Conservation (phyloP, 2,329 filamentous ascomycete genomes). For the Orbilia blumenaviensis region DNA sequence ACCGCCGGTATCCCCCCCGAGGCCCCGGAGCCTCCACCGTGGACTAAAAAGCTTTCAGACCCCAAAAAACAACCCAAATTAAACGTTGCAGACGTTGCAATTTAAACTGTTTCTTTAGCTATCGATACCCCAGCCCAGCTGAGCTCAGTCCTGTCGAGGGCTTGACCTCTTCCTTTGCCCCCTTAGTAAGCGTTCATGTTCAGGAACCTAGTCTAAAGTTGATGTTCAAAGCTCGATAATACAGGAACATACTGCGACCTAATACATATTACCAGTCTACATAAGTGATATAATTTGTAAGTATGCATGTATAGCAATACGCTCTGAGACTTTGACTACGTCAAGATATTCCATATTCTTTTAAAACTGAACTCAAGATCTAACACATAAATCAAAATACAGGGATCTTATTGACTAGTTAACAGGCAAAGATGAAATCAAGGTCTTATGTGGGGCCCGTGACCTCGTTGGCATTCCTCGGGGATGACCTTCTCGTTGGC, state of each 20-base stretch:
- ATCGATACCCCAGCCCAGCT: too few species aligned
- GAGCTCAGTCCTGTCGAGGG: too few species aligned
- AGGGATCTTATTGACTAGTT: neutral
- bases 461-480: constrained; percentile 69
- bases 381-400: neutral
- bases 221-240: too few species aligned
- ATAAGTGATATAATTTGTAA: too few species aligned
- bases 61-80: too few species aligned
- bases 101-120: neutral
- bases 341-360: neutral
- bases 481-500: constrained; percentile 65
- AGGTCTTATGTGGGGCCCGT: constrained; percentile 64
- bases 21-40: neutral
- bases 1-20: neutral
- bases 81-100: too few species aligned
- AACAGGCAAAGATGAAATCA: constrained; percentile 37
- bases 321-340: neutral
- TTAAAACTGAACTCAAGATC: neutral
- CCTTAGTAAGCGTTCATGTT: too few species aligned
- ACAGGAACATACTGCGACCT: too few species aligned
- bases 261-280: too few species aligned
- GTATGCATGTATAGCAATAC: neutral
- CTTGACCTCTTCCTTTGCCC: too few species aligned
- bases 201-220: too few species aligned
- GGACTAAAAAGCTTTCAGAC: constrained; percentile 8